phyloP scores from a whole-genome alignment of 352 stramenopile genomes.

The Phytopythium sindhum region DNA sequence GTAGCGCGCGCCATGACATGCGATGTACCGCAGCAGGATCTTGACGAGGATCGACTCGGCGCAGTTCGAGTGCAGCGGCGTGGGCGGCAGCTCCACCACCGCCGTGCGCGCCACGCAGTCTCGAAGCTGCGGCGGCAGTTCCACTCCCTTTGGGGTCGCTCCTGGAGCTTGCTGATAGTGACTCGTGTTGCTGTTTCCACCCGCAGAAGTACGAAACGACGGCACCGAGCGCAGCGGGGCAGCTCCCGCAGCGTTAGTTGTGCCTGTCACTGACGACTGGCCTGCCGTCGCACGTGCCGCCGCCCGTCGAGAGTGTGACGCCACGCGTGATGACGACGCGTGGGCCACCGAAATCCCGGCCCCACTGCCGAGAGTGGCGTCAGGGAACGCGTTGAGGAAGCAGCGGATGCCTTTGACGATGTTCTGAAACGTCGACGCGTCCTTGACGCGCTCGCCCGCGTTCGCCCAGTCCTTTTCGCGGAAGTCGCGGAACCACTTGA shows the following conservation, averaged over 20 bases:
- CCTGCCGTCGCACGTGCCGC: background rate
- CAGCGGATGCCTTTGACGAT: slow-evolving; percentile 77
- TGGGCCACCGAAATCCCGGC: slow-evolving; percentile 9
- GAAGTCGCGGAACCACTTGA: slow-evolving; percentile 52
- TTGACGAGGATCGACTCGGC: slow-evolving; percentile 69
- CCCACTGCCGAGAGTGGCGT: slow-evolving; percentile 7
- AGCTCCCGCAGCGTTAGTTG: background rate
- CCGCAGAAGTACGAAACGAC: background rate
- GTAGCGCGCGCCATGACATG: slow-evolving; percentile 77
- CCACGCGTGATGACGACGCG: background rate
- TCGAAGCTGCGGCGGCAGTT: slow-evolving; percentile 20
- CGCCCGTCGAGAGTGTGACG: slow-evolving; percentile 7
- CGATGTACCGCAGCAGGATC: slow-evolving; percentile 82
- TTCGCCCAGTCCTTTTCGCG: slow-evolving; percentile 12
- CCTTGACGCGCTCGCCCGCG: slow-evolving; percentile 19
- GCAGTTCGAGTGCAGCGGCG: slow-evolving; percentile 66
- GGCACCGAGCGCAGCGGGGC: background rate
- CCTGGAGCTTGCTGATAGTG: background rate
- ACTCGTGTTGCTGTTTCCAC: background rate
- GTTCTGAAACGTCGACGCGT: slow-evolving; percentile 59
- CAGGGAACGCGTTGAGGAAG: slow-evolving; percentile 63
- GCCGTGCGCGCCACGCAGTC: slow-evolving; percentile 51
- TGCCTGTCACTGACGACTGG: background rate
- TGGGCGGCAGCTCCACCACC: slow-evolving; percentile 52
- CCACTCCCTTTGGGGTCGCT: slow-evolving; percentile 8